Evolutionary conservation across 225 moss, liverwort and hornwort genomes (phyloP), one percentile per base, ranked within the genome.

Genomic region (Marchantia polymorpha): DNA sequence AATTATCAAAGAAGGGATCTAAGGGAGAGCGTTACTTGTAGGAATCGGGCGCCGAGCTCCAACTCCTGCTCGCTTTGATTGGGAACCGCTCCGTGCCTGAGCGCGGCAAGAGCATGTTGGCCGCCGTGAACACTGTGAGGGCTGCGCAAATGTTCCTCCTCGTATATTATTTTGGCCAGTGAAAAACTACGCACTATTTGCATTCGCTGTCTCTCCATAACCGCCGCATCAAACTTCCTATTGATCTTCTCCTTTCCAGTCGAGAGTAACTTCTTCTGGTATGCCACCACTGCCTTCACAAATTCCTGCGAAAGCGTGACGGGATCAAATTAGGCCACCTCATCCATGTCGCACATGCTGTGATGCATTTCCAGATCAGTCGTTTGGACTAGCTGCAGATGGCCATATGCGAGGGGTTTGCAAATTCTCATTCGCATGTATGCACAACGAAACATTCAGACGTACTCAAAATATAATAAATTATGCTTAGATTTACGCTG

Each of bases 241-340:
- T 46, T 49, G 14, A 79, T 70, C 64, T 86, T 88, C 83, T 89
- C 91, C 52, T 85, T 91, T 19, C 85, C 91, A 0, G 87, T 89
- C 8, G 84, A 71, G 70, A 92, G 82, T 29, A 90, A 79, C 52
- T 83, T 92, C 87, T 91, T 95, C 73, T 99, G 91, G 65, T 92
- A 95, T 48, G 86, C 91, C 54, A 99, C 87, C n/a, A 99, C 95
- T 2, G 99, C 99, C 85, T 91, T 99, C n/a, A 93, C 95, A 63
- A 99, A 99, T 76, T 95, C 99, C 90, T 90, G 84, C 1, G n/a
- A 69, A 58, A 39, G 39, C 39, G 39, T 5, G 39, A 39, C 39
- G 39, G 5, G 39, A 39, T 39, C 39, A 5, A 39, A 2, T 39
- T 39, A 39, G 39, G 39, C 39, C 39, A 39, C 39, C 39, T 39